Evolutionary conservation across 768 basidiomycete genomes (phyloP).

Genomic region (Suillus tomentosus): DNA sequence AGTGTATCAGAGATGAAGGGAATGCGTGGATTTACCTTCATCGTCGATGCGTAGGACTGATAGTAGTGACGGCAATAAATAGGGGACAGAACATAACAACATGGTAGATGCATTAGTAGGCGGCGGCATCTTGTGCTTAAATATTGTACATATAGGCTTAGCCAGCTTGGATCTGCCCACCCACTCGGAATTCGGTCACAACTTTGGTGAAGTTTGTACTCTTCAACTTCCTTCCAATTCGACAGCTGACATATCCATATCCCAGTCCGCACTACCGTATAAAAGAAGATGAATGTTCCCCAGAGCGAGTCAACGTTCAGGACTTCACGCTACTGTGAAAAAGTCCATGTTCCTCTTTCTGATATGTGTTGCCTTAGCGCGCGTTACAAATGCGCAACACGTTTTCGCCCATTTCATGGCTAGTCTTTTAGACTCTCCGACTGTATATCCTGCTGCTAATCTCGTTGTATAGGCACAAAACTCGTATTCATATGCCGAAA

Average conservation of each 20-base stretch:
- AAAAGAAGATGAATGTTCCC: neutral
- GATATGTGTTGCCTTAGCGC: neutral
- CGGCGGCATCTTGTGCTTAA: too few relatives aligned
- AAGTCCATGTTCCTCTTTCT: neutral
- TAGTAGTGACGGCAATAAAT: too few relatives aligned
- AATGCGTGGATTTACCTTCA: too few relatives aligned
- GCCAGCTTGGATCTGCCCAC: neutral
- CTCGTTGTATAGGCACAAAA: conserved; percentile 22
- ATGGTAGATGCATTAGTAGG: too few relatives aligned
- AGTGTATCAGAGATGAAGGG: too few relatives aligned
- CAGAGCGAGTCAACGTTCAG: neutral
- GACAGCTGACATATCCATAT: neutral
- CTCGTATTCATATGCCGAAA: conserved; percentile 23
- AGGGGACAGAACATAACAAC: too few relatives aligned
- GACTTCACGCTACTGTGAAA: neutral
- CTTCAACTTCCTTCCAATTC: neutral
- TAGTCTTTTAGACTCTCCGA: neutral
- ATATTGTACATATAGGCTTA: too few relatives aligned
- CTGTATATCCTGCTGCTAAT: neutral
- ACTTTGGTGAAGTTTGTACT: neutral
- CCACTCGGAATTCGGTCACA: neutral
- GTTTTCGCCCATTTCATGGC: conserved; percentile 19
- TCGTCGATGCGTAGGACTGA: too few relatives aligned
- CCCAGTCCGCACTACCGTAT: neutral
- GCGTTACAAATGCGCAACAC: conserved; percentile 1